Evolutionary conservation across 2,329 filamentous ascomycete species (phyloP), one percentile per base, ranked within the genome.

Genomic region (Septoria petroselini): DNA sequence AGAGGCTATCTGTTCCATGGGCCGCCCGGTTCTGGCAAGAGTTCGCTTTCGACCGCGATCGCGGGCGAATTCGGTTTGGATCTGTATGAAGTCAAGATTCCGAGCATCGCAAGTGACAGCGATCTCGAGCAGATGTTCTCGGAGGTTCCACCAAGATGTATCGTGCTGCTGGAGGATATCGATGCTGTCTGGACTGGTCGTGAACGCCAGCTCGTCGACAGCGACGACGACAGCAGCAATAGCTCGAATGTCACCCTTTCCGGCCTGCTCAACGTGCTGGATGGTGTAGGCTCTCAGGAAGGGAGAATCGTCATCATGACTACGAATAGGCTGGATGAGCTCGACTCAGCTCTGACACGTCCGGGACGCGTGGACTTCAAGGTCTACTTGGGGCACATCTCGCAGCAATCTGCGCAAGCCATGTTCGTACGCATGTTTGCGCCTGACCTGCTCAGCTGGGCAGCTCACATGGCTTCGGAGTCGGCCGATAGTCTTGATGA

Each of bases 231-330:
- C 12, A 41, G 46, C 41, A 47, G 52, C 33, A 54, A 42, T 14
- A 85, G 90, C 31, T 86, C 84, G 1, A 57, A 52, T 12, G 58
- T 62, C 11, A 60, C 60, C 1, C 75, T 91, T 1, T 87, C 85
- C 0, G 86, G 86, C 0, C 75, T 91, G 1, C 76, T 93, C 45
- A 91, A 93, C 66, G 84, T 85, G 48, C 86, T 91, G 19, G 87
- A 93, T 60, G 85, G 87, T 46, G 86, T 88, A 1, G 84, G 84
- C 1, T 85, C 82, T 1, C 84, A 86, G 59, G 86, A 90, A 68
- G 86, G 86, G 25, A 79, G 85, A 42, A 78, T 91, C 7, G 77
- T 91, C 5, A 82, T 91, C 69, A 88, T 90, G 83, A 89, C 86
- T 0, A 88, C 85, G 19, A 91, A 91, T 67, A 78, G 81, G 50